Percentiles rank a stretch among this genome's conserved stretches.
Evolutionary conservation across 768 basidiomycete genomes (phyloP).

Genomic region (Serendipita sp.): DNA sequence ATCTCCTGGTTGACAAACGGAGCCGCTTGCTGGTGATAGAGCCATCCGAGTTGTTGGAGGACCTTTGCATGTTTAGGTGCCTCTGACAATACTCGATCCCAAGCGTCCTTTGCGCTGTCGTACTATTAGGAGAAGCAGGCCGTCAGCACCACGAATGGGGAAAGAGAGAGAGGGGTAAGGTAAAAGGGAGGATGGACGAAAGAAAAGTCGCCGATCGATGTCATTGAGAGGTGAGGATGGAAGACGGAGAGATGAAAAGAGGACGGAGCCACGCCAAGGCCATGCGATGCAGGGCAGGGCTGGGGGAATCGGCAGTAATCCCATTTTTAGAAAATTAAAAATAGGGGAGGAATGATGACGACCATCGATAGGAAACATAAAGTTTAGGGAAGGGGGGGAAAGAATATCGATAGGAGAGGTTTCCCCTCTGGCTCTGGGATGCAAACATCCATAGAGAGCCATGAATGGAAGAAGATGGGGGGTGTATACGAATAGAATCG

Average conservation of each 20-base stretch:
- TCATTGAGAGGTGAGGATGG: background rate
- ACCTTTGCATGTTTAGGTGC: slow-evolving; percentile 94
- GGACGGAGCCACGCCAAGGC: background rate
- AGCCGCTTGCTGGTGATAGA: slow-evolving; percentile 91
- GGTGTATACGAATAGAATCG: no score
- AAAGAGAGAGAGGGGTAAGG: no score
- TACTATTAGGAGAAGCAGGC: slow-evolving; percentile 35
- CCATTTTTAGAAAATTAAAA: no score
- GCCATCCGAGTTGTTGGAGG: slow-evolving; percentile 92
- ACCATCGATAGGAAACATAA: no score
- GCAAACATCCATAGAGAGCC: no score
- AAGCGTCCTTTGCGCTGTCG: slow-evolving; percentile 80
- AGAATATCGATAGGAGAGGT: no score
- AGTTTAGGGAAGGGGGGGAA: no score
- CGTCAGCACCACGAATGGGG: background rate
- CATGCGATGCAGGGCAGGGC: background rate
- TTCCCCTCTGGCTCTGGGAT: no score
- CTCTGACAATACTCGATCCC: slow-evolving; percentile 85
- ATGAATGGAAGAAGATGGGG: no score
- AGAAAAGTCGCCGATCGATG: background rate
- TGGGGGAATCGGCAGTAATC: background rate
- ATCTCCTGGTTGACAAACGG: slow-evolving; percentile 72
- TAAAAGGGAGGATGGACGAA: background rate
- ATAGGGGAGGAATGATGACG: no score
- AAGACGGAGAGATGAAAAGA: background rate